Evolutionary conservation across 2,329 filamentous ascomycete genomes (phyloP).

Genomic region (Trematosphaeria pertusa): DNA sequence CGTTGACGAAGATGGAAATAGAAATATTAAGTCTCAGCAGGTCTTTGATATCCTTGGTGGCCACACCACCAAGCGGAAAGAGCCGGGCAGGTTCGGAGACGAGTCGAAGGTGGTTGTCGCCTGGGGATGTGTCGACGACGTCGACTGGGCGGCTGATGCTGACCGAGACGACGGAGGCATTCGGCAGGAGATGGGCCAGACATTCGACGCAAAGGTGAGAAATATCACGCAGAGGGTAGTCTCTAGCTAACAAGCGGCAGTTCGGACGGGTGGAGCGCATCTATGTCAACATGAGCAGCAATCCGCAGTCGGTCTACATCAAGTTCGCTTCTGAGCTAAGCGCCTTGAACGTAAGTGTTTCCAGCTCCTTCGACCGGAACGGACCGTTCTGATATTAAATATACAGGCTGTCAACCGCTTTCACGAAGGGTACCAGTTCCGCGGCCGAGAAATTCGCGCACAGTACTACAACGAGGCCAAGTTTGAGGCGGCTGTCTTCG

Average conservation of each 20-base stretch:
- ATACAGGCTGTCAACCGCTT: slow-evolving; percentile 86
- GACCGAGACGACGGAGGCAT: slow-evolving; percentile 65
- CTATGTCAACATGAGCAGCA: slow-evolving; percentile 68
- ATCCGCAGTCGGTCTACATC: slow-evolving; percentile 77
- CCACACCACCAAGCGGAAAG: slow-evolving; percentile 53
- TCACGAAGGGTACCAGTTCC: slow-evolving; percentile 91
- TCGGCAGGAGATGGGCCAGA: slow-evolving; percentile 93
- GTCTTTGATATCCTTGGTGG: slow-evolving; percentile 81
- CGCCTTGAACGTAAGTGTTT: slow-evolving; percentile 74
- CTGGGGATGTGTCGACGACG: slow-evolving; percentile 82
- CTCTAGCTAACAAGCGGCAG: slow-evolving; percentile 49
- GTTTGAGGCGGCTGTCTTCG: too few species aligned
- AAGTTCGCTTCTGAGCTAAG: slow-evolving; percentile 88
- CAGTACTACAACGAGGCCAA: slow-evolving; percentile 82
- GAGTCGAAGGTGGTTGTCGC: slow-evolving; percentile 87
- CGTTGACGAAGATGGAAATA: slow-evolving; percentile 53
- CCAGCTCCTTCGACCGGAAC: background rate
- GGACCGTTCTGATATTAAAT: slow-evolving; percentile 15
- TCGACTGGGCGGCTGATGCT: slow-evolving; percentile 82
- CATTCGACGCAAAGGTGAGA: slow-evolving; percentile 79
- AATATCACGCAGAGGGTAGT: slow-evolving; percentile 5
- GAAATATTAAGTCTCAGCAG: slow-evolving; percentile 49
- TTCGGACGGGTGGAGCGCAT: slow-evolving; percentile 85
- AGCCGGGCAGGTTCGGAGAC: slow-evolving; percentile 48
- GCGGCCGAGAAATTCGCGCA: slow-evolving; percentile 82